Evolutionary conservation across 495 filamentous ascomycete genomes (phyloP).

Genomic region (Lasiosphaeria hispida): DNA sequence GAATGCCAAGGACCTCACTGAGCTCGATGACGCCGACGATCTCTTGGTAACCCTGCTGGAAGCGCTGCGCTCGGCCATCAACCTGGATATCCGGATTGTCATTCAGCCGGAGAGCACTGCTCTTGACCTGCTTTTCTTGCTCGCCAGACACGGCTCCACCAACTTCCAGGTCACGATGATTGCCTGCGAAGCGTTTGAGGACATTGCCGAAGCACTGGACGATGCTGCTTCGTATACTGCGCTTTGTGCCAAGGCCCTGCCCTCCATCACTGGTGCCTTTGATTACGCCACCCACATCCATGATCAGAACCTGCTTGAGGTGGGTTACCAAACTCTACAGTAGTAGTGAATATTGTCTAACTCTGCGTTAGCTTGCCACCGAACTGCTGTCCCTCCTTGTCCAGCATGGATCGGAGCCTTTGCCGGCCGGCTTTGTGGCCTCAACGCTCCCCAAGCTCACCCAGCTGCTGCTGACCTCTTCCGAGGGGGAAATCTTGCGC

Average conservation of each 20-base stretch:
- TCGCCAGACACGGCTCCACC: slow-evolving; percentile 80
- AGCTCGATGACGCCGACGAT: slow-evolving; percentile 82
- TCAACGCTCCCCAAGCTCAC: slow-evolving; percentile 83
- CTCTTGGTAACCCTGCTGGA: slow-evolving; percentile 87
- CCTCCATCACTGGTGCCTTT: slow-evolving; percentile 82
- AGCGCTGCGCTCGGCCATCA: slow-evolving; percentile 78
- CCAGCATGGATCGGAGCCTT: slow-evolving; percentile 74
- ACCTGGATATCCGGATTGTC: slow-evolving; percentile 68
- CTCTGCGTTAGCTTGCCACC: slow-evolving; percentile 61
- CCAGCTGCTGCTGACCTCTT: slow-evolving; percentile 70
- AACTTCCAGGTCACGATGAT: slow-evolving; percentile 84
- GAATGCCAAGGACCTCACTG: slow-evolving; percentile 71
- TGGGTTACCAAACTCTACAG: slow-evolving; percentile 30
- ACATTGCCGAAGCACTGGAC: slow-evolving; percentile 67
- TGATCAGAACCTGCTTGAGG: slow-evolving; percentile 74
- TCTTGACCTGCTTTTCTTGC: slow-evolving; percentile 81
- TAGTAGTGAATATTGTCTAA: slow-evolving; percentile 11
- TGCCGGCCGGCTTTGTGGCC: slow-evolving; percentile 83
- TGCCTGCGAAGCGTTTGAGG: slow-evolving; percentile 87
- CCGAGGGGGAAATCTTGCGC: slow-evolving; percentile 81
- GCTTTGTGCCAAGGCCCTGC: slow-evolving; percentile 84
- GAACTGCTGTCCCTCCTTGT: slow-evolving; percentile 80
- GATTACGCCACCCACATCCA: slow-evolving; percentile 82
- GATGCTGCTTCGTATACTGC: slow-evolving; percentile 65
- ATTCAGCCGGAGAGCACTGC: slow-evolving; percentile 63